These are phyloP conservation scores for Jaltomata sinuosa DNA, from an alignment of 257 asterid species.

Conservation along the genomic window DNA sequence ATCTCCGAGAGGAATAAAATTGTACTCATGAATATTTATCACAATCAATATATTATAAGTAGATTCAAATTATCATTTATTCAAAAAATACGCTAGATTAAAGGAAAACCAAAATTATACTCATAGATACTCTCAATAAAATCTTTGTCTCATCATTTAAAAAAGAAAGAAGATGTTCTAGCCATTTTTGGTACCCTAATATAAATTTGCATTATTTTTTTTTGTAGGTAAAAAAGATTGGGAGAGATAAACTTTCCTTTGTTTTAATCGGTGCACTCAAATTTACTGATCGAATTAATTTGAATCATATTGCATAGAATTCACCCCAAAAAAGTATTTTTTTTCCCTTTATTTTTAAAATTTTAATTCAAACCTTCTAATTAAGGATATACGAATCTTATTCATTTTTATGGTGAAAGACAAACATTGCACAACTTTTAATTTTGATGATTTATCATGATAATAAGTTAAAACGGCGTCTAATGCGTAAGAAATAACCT, in stretches of 20 bases:
- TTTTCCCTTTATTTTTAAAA: no score
- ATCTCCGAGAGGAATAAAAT: no score
- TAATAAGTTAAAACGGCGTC: background rate
- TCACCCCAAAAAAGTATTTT: background rate
- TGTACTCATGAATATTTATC: no score
- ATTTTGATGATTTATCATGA: background rate
- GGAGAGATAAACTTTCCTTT: background rate
- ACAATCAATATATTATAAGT: no score
- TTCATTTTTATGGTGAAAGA: background rate
- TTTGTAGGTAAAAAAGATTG: background rate
- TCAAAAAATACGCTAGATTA: no score
- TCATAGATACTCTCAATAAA: no score
- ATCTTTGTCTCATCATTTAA: no score
- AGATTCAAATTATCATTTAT: no score
- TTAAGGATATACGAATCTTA: background rate
- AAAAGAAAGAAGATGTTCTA: background rate
- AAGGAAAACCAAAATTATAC: no score
- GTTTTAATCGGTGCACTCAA: background rate
- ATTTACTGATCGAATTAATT: background rate
- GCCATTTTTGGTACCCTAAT: background rate
- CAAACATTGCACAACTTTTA: background rate
- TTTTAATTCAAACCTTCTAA: background rate
- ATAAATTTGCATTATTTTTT: background rate
- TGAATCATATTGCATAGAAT: background rate
- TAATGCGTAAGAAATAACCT: background rate